Base-by-base conservation (phyloP, 371 early-diverging fungal genomes). In the Umbelopsis sp. region DNA sequence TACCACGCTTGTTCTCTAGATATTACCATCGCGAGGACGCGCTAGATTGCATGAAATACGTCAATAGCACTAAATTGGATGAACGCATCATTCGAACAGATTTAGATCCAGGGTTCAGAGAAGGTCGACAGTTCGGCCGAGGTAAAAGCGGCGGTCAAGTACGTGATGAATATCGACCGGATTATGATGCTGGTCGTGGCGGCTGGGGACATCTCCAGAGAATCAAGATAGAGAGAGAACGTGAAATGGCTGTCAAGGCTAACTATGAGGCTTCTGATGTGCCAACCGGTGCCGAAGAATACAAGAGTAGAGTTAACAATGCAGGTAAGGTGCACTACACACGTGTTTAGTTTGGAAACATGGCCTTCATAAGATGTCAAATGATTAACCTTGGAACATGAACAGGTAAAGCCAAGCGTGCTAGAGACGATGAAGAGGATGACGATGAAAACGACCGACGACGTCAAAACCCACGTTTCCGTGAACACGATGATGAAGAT, bases 121-220 rank as follows among this genome's bases (percentile, higher is more conserved):
- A 94, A 69, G 98, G 97, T 18, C 85, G 99, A 67, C 99, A 99
- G 78, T 98, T 89, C 86, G 99, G 99, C 14, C 90, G 99, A 63
- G 99, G 99, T 29, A 79, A 86, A 68, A 92, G 91, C 53, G 99
- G 99, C 53, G 99, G 99, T 12, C 98, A 98, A 80, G 96, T 95
- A 6, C 86, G 99, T 68, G 98, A 98, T 74, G 98, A 99, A 76
- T 93, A 94, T 75, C 89, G 97, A 37, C 89, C 87, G 52, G 97
- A 97, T 65, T 99, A 91, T 72, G 99, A 99, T 77, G 88, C 93
- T 41, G 98, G 97, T 16, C 88, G 98, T 57, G 99, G 99, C 65
- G 99, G 99, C 20, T 99, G 96, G 95, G 98, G 97, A 45, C 94
- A 93, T 69, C 86, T 91, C 63, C 83, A 86, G 69, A 86, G 91